Conservation (phyloP, 345 rosid species). For the Sonneratia caseolaris region DNA sequence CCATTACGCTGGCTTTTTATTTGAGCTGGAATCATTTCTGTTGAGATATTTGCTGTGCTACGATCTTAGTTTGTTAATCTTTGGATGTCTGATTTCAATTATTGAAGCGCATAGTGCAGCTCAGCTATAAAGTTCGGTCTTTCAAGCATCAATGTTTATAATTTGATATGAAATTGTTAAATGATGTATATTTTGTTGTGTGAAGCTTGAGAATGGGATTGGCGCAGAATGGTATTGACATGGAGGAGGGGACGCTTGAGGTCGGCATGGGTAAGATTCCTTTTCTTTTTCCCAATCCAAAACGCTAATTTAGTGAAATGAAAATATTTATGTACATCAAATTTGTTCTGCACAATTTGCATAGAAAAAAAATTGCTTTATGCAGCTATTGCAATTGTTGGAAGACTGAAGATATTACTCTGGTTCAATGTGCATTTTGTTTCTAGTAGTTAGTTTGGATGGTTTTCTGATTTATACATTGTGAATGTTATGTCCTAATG, state of each 20-base stretch:
- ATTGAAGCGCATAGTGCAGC: neutral
- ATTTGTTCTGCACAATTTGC: neutral
- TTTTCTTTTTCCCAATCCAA: neutral
- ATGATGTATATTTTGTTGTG: neutral
- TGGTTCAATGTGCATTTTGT: neutral
- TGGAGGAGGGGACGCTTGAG: conserved; percentile 72
- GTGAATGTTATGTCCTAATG: neutral
- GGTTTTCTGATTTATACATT: neutral
- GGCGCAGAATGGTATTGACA: conserved; percentile 36
- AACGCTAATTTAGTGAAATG: neutral
- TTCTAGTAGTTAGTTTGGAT: neutral
- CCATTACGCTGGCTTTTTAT: neutral
- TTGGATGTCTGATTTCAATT: neutral
- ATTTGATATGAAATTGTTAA: neutral
- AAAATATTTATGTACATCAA: neutral
- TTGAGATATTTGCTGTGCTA: neutral
- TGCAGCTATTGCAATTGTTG: neutral
- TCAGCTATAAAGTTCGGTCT: neutral
- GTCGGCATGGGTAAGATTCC: conserved; percentile 70
- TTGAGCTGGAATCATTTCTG: neutral
- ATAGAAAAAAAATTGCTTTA: neutral
- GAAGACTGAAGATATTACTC: neutral
- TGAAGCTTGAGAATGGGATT: conserved; percentile 41
- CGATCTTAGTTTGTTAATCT: neutral
- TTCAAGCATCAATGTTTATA: neutral